These are phyloP conservation scores for Candida sakaeoensis DNA, from an alignment of 805 yeast species.

Conservation along the genomic window DNA sequence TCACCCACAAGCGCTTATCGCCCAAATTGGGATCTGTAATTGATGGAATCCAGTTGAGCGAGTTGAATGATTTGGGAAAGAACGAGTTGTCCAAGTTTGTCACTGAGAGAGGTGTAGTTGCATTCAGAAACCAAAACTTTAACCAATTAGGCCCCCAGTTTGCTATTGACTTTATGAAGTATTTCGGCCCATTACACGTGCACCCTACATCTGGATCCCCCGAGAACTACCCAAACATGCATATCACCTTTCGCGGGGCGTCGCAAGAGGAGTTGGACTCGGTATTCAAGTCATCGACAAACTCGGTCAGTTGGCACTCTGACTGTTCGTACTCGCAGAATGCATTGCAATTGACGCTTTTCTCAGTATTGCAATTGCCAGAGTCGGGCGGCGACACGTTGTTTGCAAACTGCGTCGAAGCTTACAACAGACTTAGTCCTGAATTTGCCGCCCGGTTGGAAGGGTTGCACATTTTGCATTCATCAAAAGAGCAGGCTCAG, in stretches of 20 bases:
- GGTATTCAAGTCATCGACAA: slow-evolving; percentile 24
- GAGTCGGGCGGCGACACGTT: slow-evolving; percentile 36
- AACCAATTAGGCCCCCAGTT: slow-evolving; percentile 39
- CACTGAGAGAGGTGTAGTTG: slow-evolving; percentile 33
- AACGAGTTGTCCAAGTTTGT: slow-evolving; percentile 30
- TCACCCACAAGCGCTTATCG: slow-evolving; percentile 19
- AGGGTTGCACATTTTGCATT: slow-evolving; percentile 33
- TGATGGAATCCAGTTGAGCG: slow-evolving; percentile 27
- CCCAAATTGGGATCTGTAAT: slow-evolving; percentile 33
- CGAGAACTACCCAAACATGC: slow-evolving; percentile 29
- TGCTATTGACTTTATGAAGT: slow-evolving; percentile 22
- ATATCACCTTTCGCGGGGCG: slow-evolving; percentile 31
- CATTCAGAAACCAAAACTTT: slow-evolving; percentile 31
- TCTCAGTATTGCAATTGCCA: slow-evolving; percentile 34
- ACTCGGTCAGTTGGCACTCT: slow-evolving; percentile 34
- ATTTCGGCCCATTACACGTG: slow-evolving; percentile 19
- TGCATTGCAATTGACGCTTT: slow-evolving; percentile 32
- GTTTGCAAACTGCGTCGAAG: slow-evolving; percentile 36
- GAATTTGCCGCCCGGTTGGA: slow-evolving; percentile 27
- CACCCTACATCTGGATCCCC: slow-evolving; percentile 24
- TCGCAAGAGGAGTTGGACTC: slow-evolving; percentile 25
- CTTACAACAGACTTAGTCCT: slow-evolving; percentile 34
- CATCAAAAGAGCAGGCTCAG: slow-evolving; percentile 29
- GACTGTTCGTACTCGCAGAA: slow-evolving; percentile 35
- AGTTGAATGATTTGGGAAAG: slow-evolving; percentile 22